Evolutionary conservation across 2,329 filamentous ascomycete genomes (phyloP).

Genomic region (Lasiodiplodia gonubiensis): DNA sequence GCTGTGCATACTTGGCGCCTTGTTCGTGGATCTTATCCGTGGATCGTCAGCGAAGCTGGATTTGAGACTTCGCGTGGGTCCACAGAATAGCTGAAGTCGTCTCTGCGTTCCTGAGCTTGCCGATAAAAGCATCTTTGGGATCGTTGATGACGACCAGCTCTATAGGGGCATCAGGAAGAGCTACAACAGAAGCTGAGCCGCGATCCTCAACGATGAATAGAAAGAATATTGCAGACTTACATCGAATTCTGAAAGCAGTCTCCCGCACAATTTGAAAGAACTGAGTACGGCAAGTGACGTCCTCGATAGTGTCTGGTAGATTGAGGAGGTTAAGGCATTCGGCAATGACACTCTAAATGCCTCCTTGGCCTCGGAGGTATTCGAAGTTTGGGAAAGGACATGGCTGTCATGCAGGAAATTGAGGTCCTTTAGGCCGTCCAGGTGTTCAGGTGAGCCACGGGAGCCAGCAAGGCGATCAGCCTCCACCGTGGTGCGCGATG

Average conservation of each 20-base stretch:
- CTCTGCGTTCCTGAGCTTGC: too few relatives aligned
- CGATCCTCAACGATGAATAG: too few relatives aligned
- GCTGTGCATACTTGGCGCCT: too few relatives aligned
- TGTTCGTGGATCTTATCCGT: too few relatives aligned
- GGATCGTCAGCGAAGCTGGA: too few relatives aligned
- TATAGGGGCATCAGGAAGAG: too few relatives aligned
- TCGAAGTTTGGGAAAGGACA: background rate
- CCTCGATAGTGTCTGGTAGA: background rate
- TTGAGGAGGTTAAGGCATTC: conserved; percentile 9
- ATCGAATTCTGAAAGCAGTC: background rate
- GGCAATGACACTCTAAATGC: background rate
- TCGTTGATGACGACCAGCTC: too few relatives aligned
- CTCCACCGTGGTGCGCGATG: background rate
- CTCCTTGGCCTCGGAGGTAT: background rate
- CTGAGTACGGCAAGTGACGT: background rate
- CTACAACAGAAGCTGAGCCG: too few relatives aligned
- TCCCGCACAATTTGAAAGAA: background rate
- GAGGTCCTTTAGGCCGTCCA: background rate
- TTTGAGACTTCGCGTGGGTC: too few relatives aligned
- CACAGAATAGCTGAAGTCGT: too few relatives aligned
- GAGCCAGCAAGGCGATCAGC: background rate
- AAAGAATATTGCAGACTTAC: too few relatives aligned
- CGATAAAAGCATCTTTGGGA: too few relatives aligned
- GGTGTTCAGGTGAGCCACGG: background rate
- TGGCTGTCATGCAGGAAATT: background rate